Percentiles rank a stretch among this genome's conserved stretches.
These are phyloP conservation scores for Phytophthora constricta DNA, from an alignment of 352 stramenopile species.

Conservation along the genomic window DNA sequence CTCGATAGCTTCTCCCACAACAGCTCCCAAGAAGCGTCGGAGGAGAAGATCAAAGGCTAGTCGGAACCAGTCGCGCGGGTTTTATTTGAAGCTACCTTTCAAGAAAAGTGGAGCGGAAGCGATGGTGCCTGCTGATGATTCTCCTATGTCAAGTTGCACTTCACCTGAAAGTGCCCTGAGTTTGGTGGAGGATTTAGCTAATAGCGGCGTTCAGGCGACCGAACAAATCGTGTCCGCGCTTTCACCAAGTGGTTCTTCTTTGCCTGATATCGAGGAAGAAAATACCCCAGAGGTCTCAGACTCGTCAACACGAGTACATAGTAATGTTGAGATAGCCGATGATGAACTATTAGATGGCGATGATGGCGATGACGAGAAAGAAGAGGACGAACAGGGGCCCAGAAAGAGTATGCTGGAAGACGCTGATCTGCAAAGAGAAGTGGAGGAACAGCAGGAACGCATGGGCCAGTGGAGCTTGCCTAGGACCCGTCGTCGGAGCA, in stretches of 20 bases:
- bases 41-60: slow-evolving; percentile 32
- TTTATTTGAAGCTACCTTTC: slow-evolving; percentile 62
- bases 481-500: slow-evolving; percentile 49
- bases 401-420: slow-evolving; percentile 40
- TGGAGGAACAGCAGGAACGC: slow-evolving; percentile 60
- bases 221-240: slow-evolving; percentile 4
- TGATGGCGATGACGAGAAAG: slow-evolving; percentile 58
- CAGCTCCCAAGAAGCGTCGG: slow-evolving; percentile 32
- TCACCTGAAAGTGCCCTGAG: slow-evolving; percentile 36
- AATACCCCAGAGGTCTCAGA: slow-evolving; percentile 3
- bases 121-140: slow-evolving; percentile 21
- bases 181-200: slow-evolving; percentile 11
- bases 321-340: slow-evolving; percentile 6
- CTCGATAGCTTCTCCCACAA: slow-evolving; percentile 26
- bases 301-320: slow-evolving; percentile 10
- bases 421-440: slow-evolving; percentile 37
- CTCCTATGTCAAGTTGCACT: slow-evolving; percentile 33
- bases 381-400: slow-evolving; percentile 31
- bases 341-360: slow-evolving; percentile 48
- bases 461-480: slow-evolving; percentile 82
- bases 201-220: background rate
- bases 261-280: slow-evolving; percentile 38
- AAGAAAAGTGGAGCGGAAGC: slow-evolving; percentile 41
- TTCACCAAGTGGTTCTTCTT: slow-evolving; percentile 28
- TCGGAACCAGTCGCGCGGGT: slow-evolving; percentile 41